Evolutionary conservation across 2,329 filamentous ascomycete genomes (phyloP).

Genomic region (Hirsutella minnesotensis): DNA sequence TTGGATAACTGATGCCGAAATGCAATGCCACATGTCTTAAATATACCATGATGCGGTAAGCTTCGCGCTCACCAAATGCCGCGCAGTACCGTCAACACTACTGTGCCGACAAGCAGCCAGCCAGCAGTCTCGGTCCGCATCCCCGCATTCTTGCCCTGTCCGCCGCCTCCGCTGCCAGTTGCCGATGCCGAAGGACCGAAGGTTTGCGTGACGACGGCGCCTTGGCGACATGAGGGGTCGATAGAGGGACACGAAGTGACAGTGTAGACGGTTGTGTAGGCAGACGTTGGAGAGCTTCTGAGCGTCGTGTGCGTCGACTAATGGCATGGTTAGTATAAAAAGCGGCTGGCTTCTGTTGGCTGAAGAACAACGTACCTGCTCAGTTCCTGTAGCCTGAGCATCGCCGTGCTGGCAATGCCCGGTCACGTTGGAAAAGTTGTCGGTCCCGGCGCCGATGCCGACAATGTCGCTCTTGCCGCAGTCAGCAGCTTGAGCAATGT

Average conservation of each 20-base stretch:
- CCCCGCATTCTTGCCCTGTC: constrained; percentile 6
- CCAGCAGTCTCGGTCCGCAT: neutral
- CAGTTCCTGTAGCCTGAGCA: constrained; percentile 5
- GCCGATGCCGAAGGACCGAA: constrained; percentile 1
- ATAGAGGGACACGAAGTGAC: constrained; percentile 13
- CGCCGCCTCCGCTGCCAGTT: constrained; percentile 1
- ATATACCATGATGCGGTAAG: neutral
- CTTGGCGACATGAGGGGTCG: constrained; percentile 10
- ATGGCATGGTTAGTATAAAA: no score
- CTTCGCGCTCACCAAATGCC: constrained; percentile 2
- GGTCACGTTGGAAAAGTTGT: constrained; percentile 19
- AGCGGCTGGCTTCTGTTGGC: no score
- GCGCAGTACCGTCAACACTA: constrained; percentile 1
- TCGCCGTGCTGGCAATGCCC: constrained; percentile 24
- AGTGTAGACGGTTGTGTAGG: constrained; percentile 13
- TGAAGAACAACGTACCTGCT: neutral
- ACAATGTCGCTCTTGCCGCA: constrained; percentile 27
- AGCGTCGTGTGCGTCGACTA: constrained; percentile 4
- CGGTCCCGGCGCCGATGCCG: constrained; percentile 18
- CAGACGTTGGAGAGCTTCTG: constrained; percentile 4
- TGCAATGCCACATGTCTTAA: neutral
- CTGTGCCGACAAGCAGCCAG: neutral
- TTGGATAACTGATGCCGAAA: no score
- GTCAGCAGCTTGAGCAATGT: constrained; percentile 28
- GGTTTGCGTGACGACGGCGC: constrained; percentile 11